phyloP scores from a whole-genome alignment of 1,284 basidiomycete genomes.

The Marasmius fiardii region DNA sequence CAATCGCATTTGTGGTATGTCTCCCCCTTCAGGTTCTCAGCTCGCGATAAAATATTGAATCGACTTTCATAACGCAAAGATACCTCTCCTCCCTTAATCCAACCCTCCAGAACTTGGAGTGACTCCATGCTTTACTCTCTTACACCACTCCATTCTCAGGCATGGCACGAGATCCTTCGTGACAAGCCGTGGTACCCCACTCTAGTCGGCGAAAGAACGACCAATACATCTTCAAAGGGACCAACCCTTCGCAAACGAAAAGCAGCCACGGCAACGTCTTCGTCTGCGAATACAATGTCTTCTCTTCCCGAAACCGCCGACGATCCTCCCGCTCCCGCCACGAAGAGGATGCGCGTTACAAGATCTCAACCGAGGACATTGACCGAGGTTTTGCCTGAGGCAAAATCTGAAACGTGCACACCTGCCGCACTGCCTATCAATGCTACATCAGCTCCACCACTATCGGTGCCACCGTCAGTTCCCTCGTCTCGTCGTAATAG shows the following conservation, averaged over 20 bases:
- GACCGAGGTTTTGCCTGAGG: neutral
- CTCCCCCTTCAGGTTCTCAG: neutral
- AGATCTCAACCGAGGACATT: neutral
- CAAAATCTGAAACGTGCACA: neutral
- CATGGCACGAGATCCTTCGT: constrained; percentile 6
- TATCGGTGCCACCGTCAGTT: neutral
- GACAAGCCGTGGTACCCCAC: constrained; percentile 27
- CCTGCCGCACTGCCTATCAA: neutral
- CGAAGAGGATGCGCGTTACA: neutral
- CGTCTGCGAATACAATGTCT: neutral
- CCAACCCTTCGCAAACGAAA: constrained; percentile 34
- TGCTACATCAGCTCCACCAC: neutral
- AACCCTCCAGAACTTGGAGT: constrained; percentile 1
- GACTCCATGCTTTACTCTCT: constrained; percentile 10
- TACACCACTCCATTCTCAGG: constrained; percentile 7
- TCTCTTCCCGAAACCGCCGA: neutral
- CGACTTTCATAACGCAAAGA: neutral
- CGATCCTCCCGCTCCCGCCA: neutral
- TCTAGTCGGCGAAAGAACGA: constrained; percentile 26
- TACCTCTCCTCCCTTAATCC: neutral
- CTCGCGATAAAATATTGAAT: neutral
- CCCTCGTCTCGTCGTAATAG: neutral
- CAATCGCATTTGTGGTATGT: constrained; percentile 40
- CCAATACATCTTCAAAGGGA: constrained; percentile 21
- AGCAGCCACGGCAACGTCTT: constrained; percentile 19